Evolutionary conservation across 169 alveolate species (phyloP), one percentile per base, ranked within the genome.

Genomic region (Plasmodium vinckei): DNA sequence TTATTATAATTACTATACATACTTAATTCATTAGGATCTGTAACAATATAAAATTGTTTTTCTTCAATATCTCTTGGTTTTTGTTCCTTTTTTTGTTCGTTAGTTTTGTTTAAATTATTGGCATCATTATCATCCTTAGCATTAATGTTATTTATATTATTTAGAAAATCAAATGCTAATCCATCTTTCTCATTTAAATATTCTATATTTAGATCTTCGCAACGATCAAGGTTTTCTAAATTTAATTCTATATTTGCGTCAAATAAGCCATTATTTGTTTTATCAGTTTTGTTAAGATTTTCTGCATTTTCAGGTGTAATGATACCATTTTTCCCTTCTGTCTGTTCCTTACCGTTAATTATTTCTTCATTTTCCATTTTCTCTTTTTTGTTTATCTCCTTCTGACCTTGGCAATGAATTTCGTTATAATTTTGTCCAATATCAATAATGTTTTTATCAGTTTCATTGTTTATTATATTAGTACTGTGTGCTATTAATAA

Each of bases 151-250:
- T 68, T 68, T 25, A 42, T 47, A 9, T 5, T 71, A 54, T 71
- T 71, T 53, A 71, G 63, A 6, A 5, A 39, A 19, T 61, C 90
- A 67, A 82, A 82, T 67, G 67, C 68, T 21, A 82, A 19, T 67
- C 27, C 90, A 54, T 67, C 82, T 19, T 67, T 67, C 56, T 82
- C 72, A 60, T 65, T 67, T 56, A 82, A 23, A 82, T 82, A 82
- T 65, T 82, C 65, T 82, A 82, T 82, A 61, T 82, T 70, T 67
- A 82, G 68, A 82, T 82, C 90, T 67, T 82, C 90, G 49, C 90
- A 82, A 6, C 68, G 56, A 57, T 82, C 84, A 49, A 82, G 15
- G 53, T 82, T 82, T 15, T 82, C 82, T 57, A 65, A 60, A n/a
- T 49, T 27, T 13, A 67, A 33, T 25, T 53, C 46, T 7, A 61